These are phyloP conservation scores for Phanerodontia chrysosporium DNA, from an alignment of 768 basidiomycete species.

Conservation along the genomic window DNA sequence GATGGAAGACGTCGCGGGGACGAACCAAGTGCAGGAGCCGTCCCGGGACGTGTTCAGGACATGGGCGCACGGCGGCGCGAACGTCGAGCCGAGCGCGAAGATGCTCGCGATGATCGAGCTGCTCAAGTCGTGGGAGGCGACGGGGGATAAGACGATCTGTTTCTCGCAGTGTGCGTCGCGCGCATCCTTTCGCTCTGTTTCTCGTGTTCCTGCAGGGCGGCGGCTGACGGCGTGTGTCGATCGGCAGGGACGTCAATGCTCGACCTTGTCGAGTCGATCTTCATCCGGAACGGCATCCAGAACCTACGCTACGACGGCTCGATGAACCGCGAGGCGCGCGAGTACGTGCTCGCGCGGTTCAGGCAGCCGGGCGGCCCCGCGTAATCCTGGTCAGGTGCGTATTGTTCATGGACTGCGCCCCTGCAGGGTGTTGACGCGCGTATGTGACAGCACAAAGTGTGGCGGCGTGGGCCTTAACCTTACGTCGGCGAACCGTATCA, in stretches of 20 bases:
- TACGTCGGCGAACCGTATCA: slow-evolving; percentile 62
- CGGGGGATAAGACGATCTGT: slow-evolving; percentile 65
- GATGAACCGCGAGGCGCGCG: slow-evolving; percentile 54
- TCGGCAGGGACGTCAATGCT: slow-evolving; percentile 68
- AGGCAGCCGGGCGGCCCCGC: slow-evolving; percentile 53
- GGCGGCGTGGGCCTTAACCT: slow-evolving; percentile 70
- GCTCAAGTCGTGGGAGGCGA: slow-evolving; percentile 54
- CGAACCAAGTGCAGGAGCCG: not conserved
- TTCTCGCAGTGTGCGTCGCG: slow-evolving; percentile 60
- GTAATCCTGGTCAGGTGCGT: slow-evolving; percentile 63
- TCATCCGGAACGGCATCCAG: slow-evolving; percentile 54
- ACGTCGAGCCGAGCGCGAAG: slow-evolving; percentile 65
- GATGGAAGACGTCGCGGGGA: not conserved
- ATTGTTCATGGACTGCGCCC: not conserved
- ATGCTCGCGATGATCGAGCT: slow-evolving; percentile 55
- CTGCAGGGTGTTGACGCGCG: not conserved
- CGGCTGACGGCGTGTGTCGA: slow-evolving; percentile 3
- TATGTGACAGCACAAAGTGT: slow-evolving; percentile 60
- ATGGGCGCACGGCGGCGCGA: slow-evolving; percentile 58
- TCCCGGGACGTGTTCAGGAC: slow-evolving; percentile 35
- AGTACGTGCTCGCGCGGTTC: slow-evolving; percentile 47
- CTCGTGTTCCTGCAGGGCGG: too few relatives aligned
- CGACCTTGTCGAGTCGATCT: slow-evolving; percentile 56
- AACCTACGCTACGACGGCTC: slow-evolving; percentile 64
- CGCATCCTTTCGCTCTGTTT: not conserved